Evolutionary conservation across 2,329 filamentous ascomycete genomes (phyloP).

Genomic region (Xylaria polymorpha): DNA sequence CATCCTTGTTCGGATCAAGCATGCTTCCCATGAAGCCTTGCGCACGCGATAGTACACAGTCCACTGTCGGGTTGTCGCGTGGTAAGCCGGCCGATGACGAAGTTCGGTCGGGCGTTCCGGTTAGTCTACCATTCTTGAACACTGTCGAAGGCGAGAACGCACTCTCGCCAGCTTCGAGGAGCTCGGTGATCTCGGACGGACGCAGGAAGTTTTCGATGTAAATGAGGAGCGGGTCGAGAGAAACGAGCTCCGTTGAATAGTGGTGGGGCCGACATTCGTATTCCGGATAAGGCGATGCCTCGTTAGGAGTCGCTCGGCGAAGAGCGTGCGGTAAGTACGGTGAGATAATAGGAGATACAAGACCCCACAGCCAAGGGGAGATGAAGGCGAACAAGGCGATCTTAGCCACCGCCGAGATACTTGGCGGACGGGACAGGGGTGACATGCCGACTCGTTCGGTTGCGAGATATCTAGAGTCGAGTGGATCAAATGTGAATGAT

Average conservation of each 20-base stretch:
- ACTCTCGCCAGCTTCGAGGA: slow-evolving; percentile 52
- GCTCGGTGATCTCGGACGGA: slow-evolving; percentile 50
- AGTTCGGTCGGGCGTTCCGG: slow-evolving; percentile 53
- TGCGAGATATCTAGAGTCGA: slow-evolving; percentile 1
- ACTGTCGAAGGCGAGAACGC: slow-evolving; percentile 54
- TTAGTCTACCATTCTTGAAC: slow-evolving; percentile 51
- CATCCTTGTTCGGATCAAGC: slow-evolving; percentile 53
- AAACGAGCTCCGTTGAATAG: slow-evolving; percentile 57
- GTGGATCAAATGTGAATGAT: slow-evolving; percentile 4
- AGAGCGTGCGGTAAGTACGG: slow-evolving; percentile 35
- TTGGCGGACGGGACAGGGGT: slow-evolving; percentile 35
- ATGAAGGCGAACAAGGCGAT: slow-evolving; percentile 38
- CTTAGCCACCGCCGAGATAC: slow-evolving; percentile 33
- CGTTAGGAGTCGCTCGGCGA: slow-evolving; percentile 12
- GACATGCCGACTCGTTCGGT: slow-evolving; percentile 28
- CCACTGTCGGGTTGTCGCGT: slow-evolving; percentile 52
- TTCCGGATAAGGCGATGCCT: slow-evolving; percentile 24
- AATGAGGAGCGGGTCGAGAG: slow-evolving; percentile 56
- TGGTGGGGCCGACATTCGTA: slow-evolving; percentile 43
- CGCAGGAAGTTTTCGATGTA: slow-evolving; percentile 57
- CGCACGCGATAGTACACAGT: slow-evolving; percentile 54
- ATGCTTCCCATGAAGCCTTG: slow-evolving; percentile 54
- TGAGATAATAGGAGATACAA: slow-evolving; percentile 26
- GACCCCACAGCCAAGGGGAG: slow-evolving; percentile 34
- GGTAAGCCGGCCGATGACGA: slow-evolving; percentile 56